These are phyloP conservation scores for Fusarium decemcellulare DNA, from an alignment of 2,329 filamentous ascomycete genomes.

Conservation along the genomic window DNA sequence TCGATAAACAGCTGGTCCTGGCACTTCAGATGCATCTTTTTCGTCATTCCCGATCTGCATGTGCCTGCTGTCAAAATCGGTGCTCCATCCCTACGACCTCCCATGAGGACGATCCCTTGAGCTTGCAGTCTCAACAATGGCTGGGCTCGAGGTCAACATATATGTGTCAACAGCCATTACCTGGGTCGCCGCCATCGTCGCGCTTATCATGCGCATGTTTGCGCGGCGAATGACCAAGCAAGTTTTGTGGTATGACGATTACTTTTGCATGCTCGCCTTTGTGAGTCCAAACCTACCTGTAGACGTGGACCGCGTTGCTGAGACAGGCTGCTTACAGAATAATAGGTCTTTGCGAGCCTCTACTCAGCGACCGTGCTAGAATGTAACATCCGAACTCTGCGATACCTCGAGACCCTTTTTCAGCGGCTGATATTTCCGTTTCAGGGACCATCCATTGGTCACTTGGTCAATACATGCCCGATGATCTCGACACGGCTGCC, in stretches of 20 bases:
- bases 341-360: constrained; percentile 34
- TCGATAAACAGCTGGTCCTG: too few relatives aligned
- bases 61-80: too few relatives aligned
- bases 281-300: constrained; percentile 8
- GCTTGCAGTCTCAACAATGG: constrained; percentile 27
- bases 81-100: not conserved
- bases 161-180: constrained; percentile 38
- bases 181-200: constrained; percentile 38
- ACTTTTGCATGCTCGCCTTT: constrained; percentile 38
- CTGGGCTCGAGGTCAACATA: constrained; percentile 40
- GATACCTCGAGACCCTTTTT: not conserved
- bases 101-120: not conserved
- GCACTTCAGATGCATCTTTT: too few relatives aligned
- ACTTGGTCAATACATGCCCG: constrained; percentile 36
- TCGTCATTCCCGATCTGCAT: too few relatives aligned
- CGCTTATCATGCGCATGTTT: constrained; percentile 32
- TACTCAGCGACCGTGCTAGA: constrained; percentile 37
- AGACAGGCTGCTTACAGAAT: not conserved
- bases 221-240: constrained; percentile 41
- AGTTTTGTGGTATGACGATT: constrained; percentile 44
- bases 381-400: constrained; percentile 14
- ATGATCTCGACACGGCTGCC: not conserved
- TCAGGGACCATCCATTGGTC: constrained; percentile 39
- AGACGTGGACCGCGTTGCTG: too few relatives aligned
- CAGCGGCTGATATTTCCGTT: not conserved